These are phyloP conservation scores for Scheffersomyces titani DNA, from an alignment of 1,139 yeast genomes.

Conservation along the genomic window DNA sequence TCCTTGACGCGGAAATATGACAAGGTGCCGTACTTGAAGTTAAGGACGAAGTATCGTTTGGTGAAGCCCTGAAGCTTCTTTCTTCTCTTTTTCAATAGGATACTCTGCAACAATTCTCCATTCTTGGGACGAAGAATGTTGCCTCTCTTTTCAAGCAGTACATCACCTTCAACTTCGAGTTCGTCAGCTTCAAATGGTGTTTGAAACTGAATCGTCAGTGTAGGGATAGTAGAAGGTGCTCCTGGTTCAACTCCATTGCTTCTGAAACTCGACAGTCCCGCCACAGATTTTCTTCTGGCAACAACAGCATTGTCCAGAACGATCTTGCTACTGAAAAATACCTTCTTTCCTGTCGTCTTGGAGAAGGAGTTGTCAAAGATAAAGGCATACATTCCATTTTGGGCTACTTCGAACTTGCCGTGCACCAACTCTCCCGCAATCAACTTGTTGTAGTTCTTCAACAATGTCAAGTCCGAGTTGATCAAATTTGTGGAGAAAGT, in stretches of 20 bases:
- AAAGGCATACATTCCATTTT: conserved; percentile 77
- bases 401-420: conserved; percentile 58
- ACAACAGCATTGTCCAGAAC: conserved; percentile 11
- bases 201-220: not conserved
- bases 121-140: conserved; percentile 43
- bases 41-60: conserved; percentile 80
- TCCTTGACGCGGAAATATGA: conserved; percentile 75
- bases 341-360: conserved; percentile 79
- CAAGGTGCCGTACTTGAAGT: conserved; percentile 77
- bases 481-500: conserved; percentile 34
- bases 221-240: not conserved
- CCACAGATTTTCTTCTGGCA: conserved; percentile 4
- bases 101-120: conserved; percentile 72
- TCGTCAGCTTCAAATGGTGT: not conserved
- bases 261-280: conserved; percentile 3
- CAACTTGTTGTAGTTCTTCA: conserved; percentile 43
- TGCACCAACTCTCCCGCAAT: conserved; percentile 59
- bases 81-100: conserved; percentile 72
- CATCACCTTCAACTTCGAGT: not conserved
- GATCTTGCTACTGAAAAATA: conserved; percentile 63
- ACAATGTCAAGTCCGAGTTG: conserved; percentile 39
- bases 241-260: not conserved
- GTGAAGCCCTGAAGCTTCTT: conserved; percentile 81
- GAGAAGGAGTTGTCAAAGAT: conserved; percentile 92
- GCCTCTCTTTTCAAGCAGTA: not conserved